A percentile compares a stretch with the other conserved stretches of the same genome.
phyloP scores from a whole-genome alignment of 768 basidiomycete species.

The Ephemerocybe angulata region DNA sequence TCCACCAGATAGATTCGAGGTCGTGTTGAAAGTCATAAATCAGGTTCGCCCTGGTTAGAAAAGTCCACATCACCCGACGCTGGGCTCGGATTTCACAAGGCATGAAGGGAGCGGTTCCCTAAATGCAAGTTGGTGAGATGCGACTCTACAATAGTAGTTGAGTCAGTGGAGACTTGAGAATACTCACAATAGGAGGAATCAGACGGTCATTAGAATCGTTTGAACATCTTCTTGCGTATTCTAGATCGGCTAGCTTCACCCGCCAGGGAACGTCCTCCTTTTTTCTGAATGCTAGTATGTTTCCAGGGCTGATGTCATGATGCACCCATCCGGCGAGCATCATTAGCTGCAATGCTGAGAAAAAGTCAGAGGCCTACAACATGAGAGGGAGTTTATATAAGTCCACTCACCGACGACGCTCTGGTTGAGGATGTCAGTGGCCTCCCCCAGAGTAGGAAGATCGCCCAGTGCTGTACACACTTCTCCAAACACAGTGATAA shows the following conservation, averaged over 20 bases:
- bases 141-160: too few relatives aligned
- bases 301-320: background rate
- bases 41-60: background rate
- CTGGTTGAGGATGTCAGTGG: too few relatives aligned
- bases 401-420: too few relatives aligned
- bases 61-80: background rate
- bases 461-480: too few relatives aligned
- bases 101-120: slow-evolving; percentile 17
- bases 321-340: background rate
- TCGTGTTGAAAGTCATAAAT: slow-evolving; percentile 12
- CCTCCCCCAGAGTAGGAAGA: too few relatives aligned
- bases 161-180: too few relatives aligned
- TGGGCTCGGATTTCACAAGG: slow-evolving; percentile 8
- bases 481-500: too few relatives aligned
- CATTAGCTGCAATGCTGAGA: background rate
- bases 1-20: slow-evolving; percentile 15
- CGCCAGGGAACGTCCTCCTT: background rate
- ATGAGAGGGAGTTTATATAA: too few relatives aligned
- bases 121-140: background rate
- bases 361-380: background rate
- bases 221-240: background rate
- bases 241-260: background rate
- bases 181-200: too few relatives aligned
- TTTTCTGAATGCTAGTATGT: background rate
- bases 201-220: background rate